A percentile compares a stretch with the other conserved stretches of the same genome.
Conservation (phyloP, 441 rosid genomes). For the Populus hybrid region DNA sequence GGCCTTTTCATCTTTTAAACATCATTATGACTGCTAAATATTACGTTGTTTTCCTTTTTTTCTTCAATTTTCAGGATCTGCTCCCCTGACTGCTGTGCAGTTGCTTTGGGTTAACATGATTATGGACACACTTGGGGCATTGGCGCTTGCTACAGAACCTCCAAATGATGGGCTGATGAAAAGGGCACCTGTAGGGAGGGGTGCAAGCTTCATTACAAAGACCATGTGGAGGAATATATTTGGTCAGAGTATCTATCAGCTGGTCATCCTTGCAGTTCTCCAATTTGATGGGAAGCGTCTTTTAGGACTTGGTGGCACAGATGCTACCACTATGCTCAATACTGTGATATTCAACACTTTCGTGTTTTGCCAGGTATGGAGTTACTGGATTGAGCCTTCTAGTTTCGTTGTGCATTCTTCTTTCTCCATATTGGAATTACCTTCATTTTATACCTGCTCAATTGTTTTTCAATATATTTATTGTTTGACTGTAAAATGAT, state of each 20-base stretch:
- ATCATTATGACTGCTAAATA: too few relatives aligned
- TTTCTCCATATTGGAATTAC: neutral
- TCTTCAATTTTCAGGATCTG: too few relatives aligned
- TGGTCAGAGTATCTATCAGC: constrained; percentile 50
- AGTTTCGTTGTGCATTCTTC: neutral
- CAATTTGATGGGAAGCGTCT: constrained; percentile 48
- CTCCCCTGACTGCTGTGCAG: too few relatives aligned
- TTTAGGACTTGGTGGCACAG: constrained; percentile 37
- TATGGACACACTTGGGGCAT: constrained; percentile 62
- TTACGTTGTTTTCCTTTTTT: too few relatives aligned
- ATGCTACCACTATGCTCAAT: constrained; percentile 38
- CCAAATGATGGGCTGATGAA: constrained; percentile 48
- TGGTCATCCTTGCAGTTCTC: constrained; percentile 30
- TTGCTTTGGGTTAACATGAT: constrained; percentile 67
- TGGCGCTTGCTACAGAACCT: constrained; percentile 55
- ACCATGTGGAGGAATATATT: constrained; percentile 54
- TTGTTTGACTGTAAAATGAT: neutral
- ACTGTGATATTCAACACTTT: constrained; percentile 56
- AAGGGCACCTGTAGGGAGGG: constrained; percentile 41
- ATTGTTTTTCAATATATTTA: neutral
- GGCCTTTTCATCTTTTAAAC: too few relatives aligned
- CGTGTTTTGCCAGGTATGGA: constrained; percentile 52
- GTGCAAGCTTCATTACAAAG: constrained; percentile 39
- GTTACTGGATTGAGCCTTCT: neutral
- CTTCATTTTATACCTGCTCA: neutral